phyloP scores from a whole-genome alignment of 164 flowering plant genomes.

The Tetrastigma voinierianum region DNA sequence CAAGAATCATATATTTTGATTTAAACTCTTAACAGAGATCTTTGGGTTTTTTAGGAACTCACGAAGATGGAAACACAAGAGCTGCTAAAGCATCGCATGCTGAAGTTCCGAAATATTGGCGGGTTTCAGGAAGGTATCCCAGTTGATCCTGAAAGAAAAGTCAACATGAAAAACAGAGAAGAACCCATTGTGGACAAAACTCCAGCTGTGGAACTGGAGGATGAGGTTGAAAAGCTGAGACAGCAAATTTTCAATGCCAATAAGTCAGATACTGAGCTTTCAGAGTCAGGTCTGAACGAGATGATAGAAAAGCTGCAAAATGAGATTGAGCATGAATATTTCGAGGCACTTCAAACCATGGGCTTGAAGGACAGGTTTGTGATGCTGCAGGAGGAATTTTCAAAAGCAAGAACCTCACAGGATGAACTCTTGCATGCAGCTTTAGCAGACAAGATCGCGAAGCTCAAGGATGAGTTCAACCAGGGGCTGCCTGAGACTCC shows the following conservation, averaged over 20 bases:
- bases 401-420: constrained; percentile 38
- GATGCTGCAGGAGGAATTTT: constrained; percentile 45
- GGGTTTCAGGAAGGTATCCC: constrained; percentile 72
- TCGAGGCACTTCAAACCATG: constrained; percentile 58
- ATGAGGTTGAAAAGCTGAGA: constrained; percentile 67
- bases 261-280: constrained; percentile 44
- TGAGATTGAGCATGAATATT: constrained; percentile 61
- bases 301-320: constrained; percentile 62
- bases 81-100: constrained; percentile 58
- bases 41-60: constrained; percentile 60
- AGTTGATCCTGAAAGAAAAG: constrained; percentile 50
- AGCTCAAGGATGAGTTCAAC: constrained; percentile 50
- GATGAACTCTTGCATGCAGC: constrained; percentile 31
- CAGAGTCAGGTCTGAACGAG: constrained; percentile 43
- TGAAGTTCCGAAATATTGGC: constrained; percentile 75
- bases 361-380: constrained; percentile 52
- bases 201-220: constrained; percentile 42
- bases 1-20: not conserved
- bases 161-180: constrained; percentile 69
- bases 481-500: constrained; percentile 55
- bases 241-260: constrained; percentile 49
- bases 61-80: constrained; percentile 58
- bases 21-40: not conserved
- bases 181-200: constrained; percentile 32
- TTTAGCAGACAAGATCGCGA: constrained; percentile 46